Base-by-base conservation (phyloP, 208 protist genomes). In the Zelonia costaricensis region DNA sequence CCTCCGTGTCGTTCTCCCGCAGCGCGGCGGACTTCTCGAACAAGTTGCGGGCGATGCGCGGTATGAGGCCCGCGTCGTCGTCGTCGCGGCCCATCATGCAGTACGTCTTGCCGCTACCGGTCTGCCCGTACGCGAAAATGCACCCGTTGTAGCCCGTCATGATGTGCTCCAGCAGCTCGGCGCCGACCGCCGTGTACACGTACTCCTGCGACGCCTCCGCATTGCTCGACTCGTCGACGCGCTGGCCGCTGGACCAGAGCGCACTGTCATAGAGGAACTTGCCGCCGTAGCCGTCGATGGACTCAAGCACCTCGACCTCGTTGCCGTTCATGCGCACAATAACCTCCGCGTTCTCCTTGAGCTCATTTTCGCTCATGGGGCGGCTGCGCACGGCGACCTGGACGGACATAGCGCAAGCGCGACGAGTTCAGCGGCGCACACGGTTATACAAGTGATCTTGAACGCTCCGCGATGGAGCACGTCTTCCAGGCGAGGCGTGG, bases 91-190 rank as follows among this genome's bases (percentile, higher is more conserved):
- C 90, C 56, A 93, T 83, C 84, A 95, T 88, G 39, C 69, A 84
- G 70, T 96, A 89, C 33, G 81, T 93, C 58, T 97, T 95, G 8
- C 92, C 92, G 45, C 79, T 91, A 5, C 92, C 86, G 9, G 92
- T 95, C 60, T 97, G 88, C 13, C 88, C 88, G 61, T 95, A 97
- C 30, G 88, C 86, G 55, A 97, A 93, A 38, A 97, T 83, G 59
- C 88, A 94, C 28, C 76, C 82, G 69, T 97, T 97, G 70, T 87
- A 95, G 0, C 92, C 88, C 1, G 82, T 84, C 22, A 93, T 30
- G 20, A 82, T 72, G 67, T 90, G 81, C 15, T 74, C 60, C 36
- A 92, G 61, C 23, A 92, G 57, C 53, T 81, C 76, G 3, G 56
- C 72, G 9, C 78, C 84, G 30, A 95, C 62, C 9, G 62, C 66